Percentiles rank a stretch among this genome's conserved stretches.
These are phyloP conservation scores for Stagonosporopsis tanaceti DNA, from an alignment of 2,329 filamentous ascomycete genomes.

Conservation along the genomic window DNA sequence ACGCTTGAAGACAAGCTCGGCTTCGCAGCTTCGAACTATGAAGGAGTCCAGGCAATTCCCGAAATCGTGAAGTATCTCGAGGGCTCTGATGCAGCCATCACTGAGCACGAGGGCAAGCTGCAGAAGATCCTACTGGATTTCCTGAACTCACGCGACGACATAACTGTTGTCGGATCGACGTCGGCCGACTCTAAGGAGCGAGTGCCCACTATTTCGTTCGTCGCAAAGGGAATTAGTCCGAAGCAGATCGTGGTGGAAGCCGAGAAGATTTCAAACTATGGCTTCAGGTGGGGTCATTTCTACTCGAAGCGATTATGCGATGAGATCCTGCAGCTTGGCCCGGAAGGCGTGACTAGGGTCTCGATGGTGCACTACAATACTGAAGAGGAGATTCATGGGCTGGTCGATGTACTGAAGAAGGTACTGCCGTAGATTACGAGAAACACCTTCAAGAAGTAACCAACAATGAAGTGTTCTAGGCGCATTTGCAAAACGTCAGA, in stretches of 20 bases:
- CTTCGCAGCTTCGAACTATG: conserved; percentile 74
- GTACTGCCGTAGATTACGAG: conserved; percentile 47
- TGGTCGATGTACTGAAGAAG: conserved; percentile 63
- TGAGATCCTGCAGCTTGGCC: conserved; percentile 65
- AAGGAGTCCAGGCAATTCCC: conserved; percentile 70
- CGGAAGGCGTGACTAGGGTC: conserved; percentile 72
- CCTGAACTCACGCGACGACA: conserved; percentile 60
- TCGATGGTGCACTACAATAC: conserved; percentile 79
- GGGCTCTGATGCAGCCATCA: conserved; percentile 53
- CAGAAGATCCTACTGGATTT: conserved; percentile 68
- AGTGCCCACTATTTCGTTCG: conserved; percentile 73
- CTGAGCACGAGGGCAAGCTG: conserved; percentile 67
- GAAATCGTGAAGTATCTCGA: conserved; percentile 69
- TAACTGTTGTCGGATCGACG: conserved; percentile 67
- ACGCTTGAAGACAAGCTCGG: conserved; percentile 73
- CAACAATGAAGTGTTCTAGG: background rate
- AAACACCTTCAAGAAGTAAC: background rate
- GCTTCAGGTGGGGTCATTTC: conserved; percentile 72
- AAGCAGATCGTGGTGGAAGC: conserved; percentile 68
- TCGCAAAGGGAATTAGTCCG: conserved; percentile 64
- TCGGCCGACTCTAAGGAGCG: conserved; percentile 58
- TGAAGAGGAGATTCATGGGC: conserved; percentile 64
- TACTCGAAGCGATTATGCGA: conserved; percentile 71
- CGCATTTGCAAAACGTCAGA: background rate
- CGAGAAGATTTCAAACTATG: conserved; percentile 66